Evolutionary conservation across 2,329 filamentous ascomycete genomes (phyloP).

Genomic region (Thelonectria discophora): DNA sequence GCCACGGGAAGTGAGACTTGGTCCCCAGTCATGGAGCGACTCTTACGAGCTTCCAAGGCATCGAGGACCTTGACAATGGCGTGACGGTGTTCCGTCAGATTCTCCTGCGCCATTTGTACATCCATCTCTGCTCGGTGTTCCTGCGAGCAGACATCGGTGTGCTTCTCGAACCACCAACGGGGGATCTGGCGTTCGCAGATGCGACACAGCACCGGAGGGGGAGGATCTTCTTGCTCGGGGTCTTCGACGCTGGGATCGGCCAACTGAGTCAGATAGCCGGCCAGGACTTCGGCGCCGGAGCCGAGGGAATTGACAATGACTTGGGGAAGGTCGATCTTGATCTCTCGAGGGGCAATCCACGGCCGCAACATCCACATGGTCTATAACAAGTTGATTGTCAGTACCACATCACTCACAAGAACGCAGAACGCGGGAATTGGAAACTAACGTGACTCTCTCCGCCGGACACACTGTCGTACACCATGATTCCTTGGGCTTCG

Average conservation of each 20-base stretch:
- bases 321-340: slow-evolving; percentile 92
- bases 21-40: slow-evolving; percentile 68
- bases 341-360: slow-evolving; percentile 85
- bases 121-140: slow-evolving; percentile 98
- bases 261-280: slow-evolving; percentile 89
- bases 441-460: slow-evolving; percentile 86
- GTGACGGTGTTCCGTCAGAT: slow-evolving; percentile 89
- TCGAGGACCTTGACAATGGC: slow-evolving; percentile 95
- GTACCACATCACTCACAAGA: slow-evolving; percentile 29
- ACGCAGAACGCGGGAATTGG: not conserved
- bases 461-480: slow-evolving; percentile 88
- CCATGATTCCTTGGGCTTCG: slow-evolving; percentile 98
- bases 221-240: slow-evolving; percentile 78
- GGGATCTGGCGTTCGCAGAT: slow-evolving; percentile 98
- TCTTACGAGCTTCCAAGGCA: slow-evolving; percentile 82
- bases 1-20: slow-evolving; percentile 64
- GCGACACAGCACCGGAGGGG: slow-evolving; percentile 89
- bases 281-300: slow-evolving; percentile 92
- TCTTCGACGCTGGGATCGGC: slow-evolving; percentile 84
- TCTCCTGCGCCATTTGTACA: slow-evolving; percentile 94
- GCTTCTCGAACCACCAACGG: slow-evolving; percentile 99
- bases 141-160: slow-evolving; percentile 93
- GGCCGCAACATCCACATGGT: slow-evolving; percentile 99
- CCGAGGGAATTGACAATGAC: slow-evolving; percentile 93
- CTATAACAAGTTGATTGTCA: slow-evolving; percentile 56